phyloP scores from a whole-genome alignment of 2,329 filamentous ascomycete species.

The Ophiostoma fasciatum region DNA sequence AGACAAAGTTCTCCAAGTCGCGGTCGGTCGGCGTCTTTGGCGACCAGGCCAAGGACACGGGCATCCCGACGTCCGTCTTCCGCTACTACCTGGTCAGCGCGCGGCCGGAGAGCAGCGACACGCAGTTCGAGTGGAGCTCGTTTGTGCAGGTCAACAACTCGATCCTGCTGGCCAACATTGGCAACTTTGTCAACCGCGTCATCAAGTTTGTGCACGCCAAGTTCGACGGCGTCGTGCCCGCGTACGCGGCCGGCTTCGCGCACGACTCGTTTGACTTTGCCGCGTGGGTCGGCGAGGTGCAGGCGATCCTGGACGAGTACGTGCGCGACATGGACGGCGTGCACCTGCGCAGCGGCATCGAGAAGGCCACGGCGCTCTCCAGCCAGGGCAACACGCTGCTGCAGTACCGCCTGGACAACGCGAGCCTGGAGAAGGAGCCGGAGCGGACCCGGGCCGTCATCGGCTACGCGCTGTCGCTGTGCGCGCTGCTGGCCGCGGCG shows the following conservation, averaged over 20 bases:
- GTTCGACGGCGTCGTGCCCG: constrained; percentile 55
- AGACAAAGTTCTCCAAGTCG: constrained; percentile 86
- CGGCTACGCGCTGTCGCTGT: constrained; percentile 68
- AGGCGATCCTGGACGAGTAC: constrained; percentile 51
- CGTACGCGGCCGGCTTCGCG: constrained; percentile 36
- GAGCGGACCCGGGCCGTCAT: constrained; percentile 44
- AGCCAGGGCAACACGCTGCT: constrained; percentile 34
- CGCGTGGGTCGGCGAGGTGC: constrained; percentile 45
- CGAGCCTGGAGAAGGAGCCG: constrained; percentile 33
- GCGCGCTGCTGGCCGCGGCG: constrained; percentile 66
- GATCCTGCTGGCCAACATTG: constrained; percentile 63
- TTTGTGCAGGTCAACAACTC: constrained; percentile 82
- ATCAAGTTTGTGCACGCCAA: constrained; percentile 67
- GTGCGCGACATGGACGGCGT: constrained; percentile 54
- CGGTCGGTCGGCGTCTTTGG: constrained; percentile 83
- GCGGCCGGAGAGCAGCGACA: constrained; percentile 72
- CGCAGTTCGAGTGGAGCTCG: constrained; percentile 35
- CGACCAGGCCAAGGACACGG: constrained; percentile 75
- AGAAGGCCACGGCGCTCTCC: constrained; percentile 52
- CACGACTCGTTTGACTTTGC: constrained; percentile 35
- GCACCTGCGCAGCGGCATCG: constrained; percentile 52
- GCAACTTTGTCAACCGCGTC: constrained; percentile 60
- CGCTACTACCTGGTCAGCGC: constrained; percentile 79
- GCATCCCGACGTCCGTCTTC: constrained; percentile 78
- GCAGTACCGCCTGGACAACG: constrained; percentile 29